Base-by-base conservation (phyloP, 1,284 basidiomycete species). In the Rhizoctonia solani region DNA sequence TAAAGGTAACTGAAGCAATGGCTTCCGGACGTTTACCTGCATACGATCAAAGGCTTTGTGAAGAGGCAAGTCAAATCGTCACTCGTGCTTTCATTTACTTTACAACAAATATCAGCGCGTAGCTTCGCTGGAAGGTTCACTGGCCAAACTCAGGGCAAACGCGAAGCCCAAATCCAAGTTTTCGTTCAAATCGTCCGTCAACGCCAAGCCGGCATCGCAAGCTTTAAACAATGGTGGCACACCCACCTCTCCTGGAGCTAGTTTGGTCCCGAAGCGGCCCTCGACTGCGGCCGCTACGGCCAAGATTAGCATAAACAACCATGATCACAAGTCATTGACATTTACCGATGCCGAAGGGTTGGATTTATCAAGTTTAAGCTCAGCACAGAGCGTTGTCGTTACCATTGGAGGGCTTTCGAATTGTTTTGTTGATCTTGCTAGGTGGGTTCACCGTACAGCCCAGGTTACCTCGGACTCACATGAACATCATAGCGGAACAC, bases 111-210 rank as follows among this genome's bases (percentile, higher is more conserved):
- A 41, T n/a, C 19, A 63, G 59, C 32, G 59, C 8, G 34, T 63
- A 14, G 34, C 49, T 19, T 14, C 32, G 21, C 59, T 63, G 3
- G 59, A 63, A 63, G 47, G 37, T n/a, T 63, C 25, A 16, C 34
- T 53, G 3, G 50, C 59, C 2, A 63, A 63, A 23, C 23, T 37
- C 25, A 47, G 59, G 14, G 16, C 59, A 23, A 37, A 32, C 8
- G 34, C 59, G 9, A 63, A 63, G 27, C 58, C 58, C 47, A 63
- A 63, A 23, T 63, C 58, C 47, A 63, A 63, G 47, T 63, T 63
- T 23, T 63, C 58, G 4, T 63, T 63, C 47, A 63, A 52, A 19
- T 63, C 58, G 8, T 37, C 58, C 5, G 34, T 32, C 1, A 63
- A 50, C 16, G 25, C 32, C 6, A 46, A 32, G 3, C 19, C 58